Base-by-base conservation (phyloP, 2,329 filamentous ascomycete species). In the Triangularia setosa region DNA sequence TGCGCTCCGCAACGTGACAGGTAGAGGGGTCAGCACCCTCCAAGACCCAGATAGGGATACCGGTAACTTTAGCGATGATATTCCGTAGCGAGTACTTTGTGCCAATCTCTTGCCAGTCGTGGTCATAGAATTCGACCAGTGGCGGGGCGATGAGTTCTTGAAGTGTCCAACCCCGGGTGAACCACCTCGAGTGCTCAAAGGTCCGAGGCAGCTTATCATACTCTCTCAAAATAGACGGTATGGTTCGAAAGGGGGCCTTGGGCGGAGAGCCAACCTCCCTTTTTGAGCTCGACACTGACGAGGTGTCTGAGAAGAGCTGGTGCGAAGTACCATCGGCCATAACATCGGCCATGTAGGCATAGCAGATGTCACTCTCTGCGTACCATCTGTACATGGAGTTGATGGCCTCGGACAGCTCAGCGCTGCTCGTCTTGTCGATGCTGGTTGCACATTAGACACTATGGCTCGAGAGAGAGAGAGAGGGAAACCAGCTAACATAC, bases 1-100 rank as follows among this genome's bases (percentile, higher is more conserved):
- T 90, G 3, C 88, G 87, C 65, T 82, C 84, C 3, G 82, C 77
- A 60, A 79, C 63, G 23, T 62, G 59, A 21, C 63, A 65, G 11
- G 63, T 65, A 4, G 58, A 44, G 3, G 62, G 65, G 35, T 66
- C 65, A 2, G 65, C 62, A 11, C 62, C 62, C 23, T 64, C 62
- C 16, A 64, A 35, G 3, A 64, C 60, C 30, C 56, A 27, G 18
- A 66, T 58, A 23, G 60, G 62, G 25, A 61, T 66, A 55, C 63
- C 63, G 9, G 63, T 65, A 18, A 65, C 54, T 24, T 57, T 56
- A 30, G 44, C 58, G 40, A 66, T 64, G 23, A 58, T 52, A 24
- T 52, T 61, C 11, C 64, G 54, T 24, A 66, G 59, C 28, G 61
- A 64, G 48, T 62, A 66, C 54, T 66, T 66, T 27, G 64, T 66